Base-by-base conservation (phyloP, 1,284 basidiomycete species). In the Peniophora sp. region DNA sequence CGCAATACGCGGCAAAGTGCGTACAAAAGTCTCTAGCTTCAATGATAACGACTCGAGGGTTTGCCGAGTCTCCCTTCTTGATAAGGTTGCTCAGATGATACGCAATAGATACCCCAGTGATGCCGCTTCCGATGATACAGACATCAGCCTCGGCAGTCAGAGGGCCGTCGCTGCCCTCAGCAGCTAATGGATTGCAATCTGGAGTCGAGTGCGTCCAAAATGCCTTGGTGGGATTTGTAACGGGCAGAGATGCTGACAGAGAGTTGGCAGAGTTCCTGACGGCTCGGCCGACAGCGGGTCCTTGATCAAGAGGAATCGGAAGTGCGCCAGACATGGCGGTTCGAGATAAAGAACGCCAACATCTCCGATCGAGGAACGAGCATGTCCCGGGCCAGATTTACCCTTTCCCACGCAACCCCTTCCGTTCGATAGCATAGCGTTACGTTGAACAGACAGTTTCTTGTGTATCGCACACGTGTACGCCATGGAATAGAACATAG, bases 21-120 rank as follows among this genome's bases (percentile, higher is more conserved):
- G 67, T 27, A 88, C 88, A 90, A 60, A 91, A 90, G 52, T 87
- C 81, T 59, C 88, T 71, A 2, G 86, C 89, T 59, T 91, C 88
- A 12, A 91, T 61, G 12, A 91, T 70, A 3, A 80, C 77, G 1
- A 79, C 70, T 35, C 69, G 80, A 78, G 54, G 23, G 19, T n/a
- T 16, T 17, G 19, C 38, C 38, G 38, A n/a, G 41, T 44, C 10
- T 10, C 36, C 38, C 69, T 80, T 36, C 41, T 45, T 50, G 57
- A 77, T 53, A 1, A 64, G 57, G 50, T 74, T 70, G 2, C 79
- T 72, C 19, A 90, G 65, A 60, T 89, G 83, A 61, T 85, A 87
- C 12, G 85, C 85, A 2, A 79, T 73, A 20, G 81, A 80, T 9
- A 85, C 73, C 6, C 89, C 89, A 0, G 87, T 86, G 22, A 92